These are phyloP conservation scores for Saccharomycopsis sp. DNA, from an alignment of 805 yeast species.

Conservation along the genomic window DNA sequence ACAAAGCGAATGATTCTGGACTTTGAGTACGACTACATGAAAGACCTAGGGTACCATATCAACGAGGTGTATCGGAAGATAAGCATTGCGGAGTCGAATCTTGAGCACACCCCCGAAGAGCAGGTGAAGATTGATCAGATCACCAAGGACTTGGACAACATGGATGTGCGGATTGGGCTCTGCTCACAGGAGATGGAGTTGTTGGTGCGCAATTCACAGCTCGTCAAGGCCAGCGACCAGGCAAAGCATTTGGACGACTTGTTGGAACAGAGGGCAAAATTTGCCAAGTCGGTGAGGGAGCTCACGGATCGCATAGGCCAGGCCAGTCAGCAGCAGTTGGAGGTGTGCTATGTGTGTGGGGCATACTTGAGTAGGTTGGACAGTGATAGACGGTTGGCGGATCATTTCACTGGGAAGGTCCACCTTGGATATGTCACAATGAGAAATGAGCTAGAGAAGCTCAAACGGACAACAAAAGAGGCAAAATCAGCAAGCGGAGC, in stretches of 20 bases:
- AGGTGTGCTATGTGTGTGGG: conserved; percentile 85
- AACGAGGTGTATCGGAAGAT: conserved; percentile 61
- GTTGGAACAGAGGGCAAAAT: conserved; percentile 39
- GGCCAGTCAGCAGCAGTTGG: conserved; percentile 81
- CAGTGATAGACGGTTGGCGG: conserved; percentile 80
- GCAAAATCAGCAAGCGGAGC: too few relatives aligned
- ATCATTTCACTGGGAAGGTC: conserved; percentile 80
- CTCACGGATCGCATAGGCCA: conserved; percentile 70
- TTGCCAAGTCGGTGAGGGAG: conserved; percentile 48
- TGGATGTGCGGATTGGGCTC: conserved; percentile 56
- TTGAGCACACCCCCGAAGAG: conserved; percentile 72
- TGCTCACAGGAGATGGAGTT: conserved; percentile 57
- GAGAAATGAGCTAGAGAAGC: conserved; percentile 40
- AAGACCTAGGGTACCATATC: conserved; percentile 30
- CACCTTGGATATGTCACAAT: conserved; percentile 77
- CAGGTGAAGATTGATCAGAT: conserved; percentile 46
- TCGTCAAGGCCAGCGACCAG: conserved; percentile 42
- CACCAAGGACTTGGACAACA: conserved; percentile 47
- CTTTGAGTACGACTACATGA: conserved; percentile 41
- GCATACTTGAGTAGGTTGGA: conserved; percentile 81
- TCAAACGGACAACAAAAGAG: too few relatives aligned
- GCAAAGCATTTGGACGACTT: conserved; percentile 37
- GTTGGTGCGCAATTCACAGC: conserved; percentile 37
- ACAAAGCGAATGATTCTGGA: conserved; percentile 31
- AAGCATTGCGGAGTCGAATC: conserved; percentile 48